phyloP scores from a whole-genome alignment of 805 yeast genomes.

The Sugiyamaella valdiviana region DNA sequence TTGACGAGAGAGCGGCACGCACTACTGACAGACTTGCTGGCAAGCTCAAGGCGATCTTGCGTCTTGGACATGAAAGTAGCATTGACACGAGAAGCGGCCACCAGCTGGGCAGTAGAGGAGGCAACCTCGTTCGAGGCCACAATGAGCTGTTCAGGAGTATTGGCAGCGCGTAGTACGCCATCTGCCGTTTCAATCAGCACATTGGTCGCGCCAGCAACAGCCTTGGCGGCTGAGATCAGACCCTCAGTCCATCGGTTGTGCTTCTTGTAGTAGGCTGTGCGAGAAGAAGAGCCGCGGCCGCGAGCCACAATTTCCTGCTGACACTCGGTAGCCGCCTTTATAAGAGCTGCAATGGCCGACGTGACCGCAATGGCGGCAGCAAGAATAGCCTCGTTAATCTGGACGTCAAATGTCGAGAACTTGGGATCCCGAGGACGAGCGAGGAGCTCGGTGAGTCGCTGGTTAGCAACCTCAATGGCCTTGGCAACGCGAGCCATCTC shows the following conservation, averaged over 20 bases:
- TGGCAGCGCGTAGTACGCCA: constrained; percentile 60
- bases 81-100: constrained; percentile 84
- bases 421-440: constrained; percentile 44
- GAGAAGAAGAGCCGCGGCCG: constrained; percentile 58
- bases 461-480: constrained; percentile 60
- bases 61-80: constrained; percentile 70
- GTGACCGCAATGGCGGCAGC: constrained; percentile 77
- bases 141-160: constrained; percentile 73
- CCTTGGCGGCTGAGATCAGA: constrained; percentile 78
- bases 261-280: constrained; percentile 74
- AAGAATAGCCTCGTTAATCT: constrained; percentile 69
- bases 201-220: constrained; percentile 79
- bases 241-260: constrained; percentile 94
- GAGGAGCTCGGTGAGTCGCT: constrained; percentile 49
- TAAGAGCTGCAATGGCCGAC: constrained; percentile 64
- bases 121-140: constrained; percentile 91
- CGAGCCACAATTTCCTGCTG: constrained; percentile 74
- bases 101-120: constrained; percentile 86
- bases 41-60: constrained; percentile 64
- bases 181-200: constrained; percentile 81
- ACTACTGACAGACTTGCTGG: constrained; percentile 61
- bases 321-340: constrained; percentile 70
- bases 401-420: constrained; percentile 50
- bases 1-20: constrained; percentile 70
- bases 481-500: constrained; percentile 71